These are phyloP conservation scores for Eremochloa ophiuroides DNA, from an alignment of 176 grass and related monocot genomes.

Conservation along the genomic window DNA sequence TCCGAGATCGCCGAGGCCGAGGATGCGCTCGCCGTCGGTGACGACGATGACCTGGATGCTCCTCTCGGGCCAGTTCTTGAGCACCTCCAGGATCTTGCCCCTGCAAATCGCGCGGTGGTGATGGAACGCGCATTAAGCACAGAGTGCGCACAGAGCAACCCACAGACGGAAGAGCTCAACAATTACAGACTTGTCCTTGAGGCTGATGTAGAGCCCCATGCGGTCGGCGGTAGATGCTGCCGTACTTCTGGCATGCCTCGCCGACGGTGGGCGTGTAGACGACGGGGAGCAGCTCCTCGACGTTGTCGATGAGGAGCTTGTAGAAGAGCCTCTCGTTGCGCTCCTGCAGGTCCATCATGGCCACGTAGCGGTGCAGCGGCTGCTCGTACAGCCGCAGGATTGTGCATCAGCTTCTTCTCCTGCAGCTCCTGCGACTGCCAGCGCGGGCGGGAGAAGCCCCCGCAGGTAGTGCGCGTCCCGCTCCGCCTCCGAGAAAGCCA, in stretches of 20 bases:
- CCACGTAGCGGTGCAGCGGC: conserved; percentile 84
- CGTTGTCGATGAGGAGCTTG: conserved; percentile 93
- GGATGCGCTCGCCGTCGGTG: conserved; percentile 91
- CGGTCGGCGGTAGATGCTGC: conserved; percentile 65
- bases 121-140: too few species aligned
- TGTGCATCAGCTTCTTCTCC: conserved; percentile 88
- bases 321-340: conserved; percentile 91
- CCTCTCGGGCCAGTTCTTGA: conserved; percentile 98
- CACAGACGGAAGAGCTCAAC: background rate
- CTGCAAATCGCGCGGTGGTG: too few species aligned
- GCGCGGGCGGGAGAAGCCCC: conserved; percentile 66
- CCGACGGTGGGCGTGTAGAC: conserved; percentile 94
- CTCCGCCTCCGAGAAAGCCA: conserved; percentile 81
- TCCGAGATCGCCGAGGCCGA: conserved; percentile 82
- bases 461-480: conserved; percentile 97
- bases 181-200: conserved; percentile 99
- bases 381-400: conserved; percentile 76
- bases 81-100: conserved; percentile 91
- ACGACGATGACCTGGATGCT: conserved; percentile 89
- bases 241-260: conserved; percentile 99
- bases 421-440: conserved; percentile 74
- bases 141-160: background rate
- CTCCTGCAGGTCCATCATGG: conserved; percentile 99
- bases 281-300: conserved; percentile 91
- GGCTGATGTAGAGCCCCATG: conserved; percentile 93